A percentile compares a stretch with the other conserved stretches of the same genome.
Conservation (phyloP, 352 stramenopile species). For the Phytophthora crassamura region DNA sequence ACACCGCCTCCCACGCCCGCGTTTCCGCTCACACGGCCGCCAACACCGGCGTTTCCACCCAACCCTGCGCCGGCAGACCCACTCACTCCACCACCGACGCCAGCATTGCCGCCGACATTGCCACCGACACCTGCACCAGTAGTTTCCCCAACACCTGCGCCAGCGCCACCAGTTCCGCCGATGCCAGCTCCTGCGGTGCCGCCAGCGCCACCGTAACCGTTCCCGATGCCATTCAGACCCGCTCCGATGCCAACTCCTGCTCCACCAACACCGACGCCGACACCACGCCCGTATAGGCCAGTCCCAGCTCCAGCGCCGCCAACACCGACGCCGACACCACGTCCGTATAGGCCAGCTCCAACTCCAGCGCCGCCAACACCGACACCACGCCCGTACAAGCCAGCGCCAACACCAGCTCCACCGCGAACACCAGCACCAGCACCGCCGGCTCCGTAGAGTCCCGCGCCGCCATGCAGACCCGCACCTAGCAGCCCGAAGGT, state of each 20-base stretch:
- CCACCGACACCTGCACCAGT: not conserved
- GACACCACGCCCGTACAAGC: too few species aligned
- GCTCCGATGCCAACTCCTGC: not conserved
- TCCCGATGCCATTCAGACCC: not conserved
- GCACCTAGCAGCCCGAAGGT: slow-evolving; percentile 1
- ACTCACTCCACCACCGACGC: not conserved
- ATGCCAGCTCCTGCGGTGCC: too few species aligned
- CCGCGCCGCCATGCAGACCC: too few species aligned
- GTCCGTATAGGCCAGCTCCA: too few species aligned
- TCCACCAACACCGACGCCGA: not conserved
- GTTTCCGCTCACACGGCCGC: not conserved
- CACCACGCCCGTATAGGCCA: not conserved
- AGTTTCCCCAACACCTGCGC: not conserved
- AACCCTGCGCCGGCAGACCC: not conserved
- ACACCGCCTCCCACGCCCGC: not conserved
- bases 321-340: too few species aligned
- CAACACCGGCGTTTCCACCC: not conserved
- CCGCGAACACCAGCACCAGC: too few species aligned
- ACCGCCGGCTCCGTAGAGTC: too few species aligned
- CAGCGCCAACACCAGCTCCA: too few species aligned
- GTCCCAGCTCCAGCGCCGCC: too few species aligned
- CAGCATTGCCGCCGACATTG: slow-evolving; percentile 1
- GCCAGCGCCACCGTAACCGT: not conserved
- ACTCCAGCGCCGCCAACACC: too few species aligned
- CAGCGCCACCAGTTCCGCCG: too few species aligned